These are phyloP conservation scores for Dactylella cylindrospora DNA, from an alignment of 2,329 filamentous ascomycete genomes.

Conservation along the genomic window DNA sequence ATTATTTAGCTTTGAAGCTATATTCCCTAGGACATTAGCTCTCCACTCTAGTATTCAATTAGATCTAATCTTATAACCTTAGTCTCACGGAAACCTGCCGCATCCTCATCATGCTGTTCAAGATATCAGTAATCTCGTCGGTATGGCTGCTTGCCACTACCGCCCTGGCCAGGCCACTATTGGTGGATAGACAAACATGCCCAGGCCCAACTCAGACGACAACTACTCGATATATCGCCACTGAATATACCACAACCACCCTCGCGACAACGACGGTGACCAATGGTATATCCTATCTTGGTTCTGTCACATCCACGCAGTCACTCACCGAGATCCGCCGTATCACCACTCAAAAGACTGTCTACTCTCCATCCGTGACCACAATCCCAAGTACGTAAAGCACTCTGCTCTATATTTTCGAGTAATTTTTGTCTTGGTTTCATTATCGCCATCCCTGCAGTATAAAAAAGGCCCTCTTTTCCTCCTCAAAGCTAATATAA, in stretches of 20 bases:
- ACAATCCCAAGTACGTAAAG: slow-evolving; percentile 15
- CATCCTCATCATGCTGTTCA: slow-evolving; percentile 13
- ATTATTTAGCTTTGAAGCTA: neutral
- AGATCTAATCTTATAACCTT: too few relatives aligned
- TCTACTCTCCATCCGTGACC: slow-evolving; percentile 9
- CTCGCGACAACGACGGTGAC: slow-evolving; percentile 15
- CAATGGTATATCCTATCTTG: slow-evolving; percentile 15
- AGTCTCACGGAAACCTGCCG: too few relatives aligned
- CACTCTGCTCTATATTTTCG: too few relatives aligned
- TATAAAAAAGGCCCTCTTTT: too few relatives aligned
- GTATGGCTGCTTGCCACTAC: neutral
- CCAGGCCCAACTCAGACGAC: slow-evolving; percentile 26
- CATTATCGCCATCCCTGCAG: too few relatives aligned
- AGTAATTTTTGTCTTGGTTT: too few relatives aligned
- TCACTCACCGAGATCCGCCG: slow-evolving; percentile 7
- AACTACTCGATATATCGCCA: slow-evolving; percentile 6
- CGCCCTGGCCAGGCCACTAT: neutral
- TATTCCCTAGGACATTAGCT: neutral
- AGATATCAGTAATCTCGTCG: neutral
- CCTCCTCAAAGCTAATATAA: too few relatives aligned
- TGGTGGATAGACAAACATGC: neutral
- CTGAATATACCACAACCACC: slow-evolving; percentile 4
- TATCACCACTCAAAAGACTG: slow-evolving; percentile 13
- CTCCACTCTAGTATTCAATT: too few relatives aligned
- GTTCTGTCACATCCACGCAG: slow-evolving; percentile 19